These are phyloP conservation scores for Zymoseptoria tritici DNA, from an alignment of 2,329 filamentous ascomycete species.

Conservation along the genomic window DNA sequence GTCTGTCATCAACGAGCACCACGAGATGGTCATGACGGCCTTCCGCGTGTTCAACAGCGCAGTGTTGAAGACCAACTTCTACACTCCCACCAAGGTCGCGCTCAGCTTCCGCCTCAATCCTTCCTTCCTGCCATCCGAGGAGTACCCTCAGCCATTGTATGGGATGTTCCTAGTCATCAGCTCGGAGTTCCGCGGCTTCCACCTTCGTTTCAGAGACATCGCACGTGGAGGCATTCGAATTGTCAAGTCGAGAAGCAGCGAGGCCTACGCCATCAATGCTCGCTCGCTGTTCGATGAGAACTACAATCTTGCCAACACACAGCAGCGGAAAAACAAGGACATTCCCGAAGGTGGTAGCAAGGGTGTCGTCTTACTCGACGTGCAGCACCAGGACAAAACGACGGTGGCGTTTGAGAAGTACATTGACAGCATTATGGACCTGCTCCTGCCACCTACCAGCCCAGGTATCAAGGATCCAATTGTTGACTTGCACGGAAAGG, in stretches of 20 bases:
- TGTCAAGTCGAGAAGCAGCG: constrained; percentile 93
- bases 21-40: constrained; percentile 94
- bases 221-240: constrained; percentile 95
- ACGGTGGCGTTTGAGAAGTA: constrained; percentile 97
- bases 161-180: constrained; percentile 99
- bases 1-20: constrained; percentile 85
- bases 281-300: constrained; percentile 97
- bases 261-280: constrained; percentile 93
- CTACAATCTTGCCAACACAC: constrained; percentile 94
- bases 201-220: constrained; percentile 94
- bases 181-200: constrained; percentile 93
- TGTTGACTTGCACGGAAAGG: constrained; percentile 86
- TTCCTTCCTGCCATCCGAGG: constrained; percentile 76
- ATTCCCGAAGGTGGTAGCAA: constrained; percentile 98
- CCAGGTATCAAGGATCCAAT: constrained; percentile 99
- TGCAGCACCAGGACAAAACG: constrained; percentile 88
- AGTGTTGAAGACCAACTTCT: constrained; percentile 94
- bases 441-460: constrained; percentile 79
- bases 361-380: constrained; percentile 90
- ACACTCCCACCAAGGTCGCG: constrained; percentile 96
- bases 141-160: constrained; percentile 89
- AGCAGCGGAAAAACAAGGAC: constrained; percentile 99
- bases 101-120: constrained; percentile 92
- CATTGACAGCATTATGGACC: constrained; percentile 95
- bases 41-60: constrained; percentile 93